Evolutionary conservation across 768 basidiomycete genomes (phyloP).

Genomic region (Leccinum truebloodii): DNA sequence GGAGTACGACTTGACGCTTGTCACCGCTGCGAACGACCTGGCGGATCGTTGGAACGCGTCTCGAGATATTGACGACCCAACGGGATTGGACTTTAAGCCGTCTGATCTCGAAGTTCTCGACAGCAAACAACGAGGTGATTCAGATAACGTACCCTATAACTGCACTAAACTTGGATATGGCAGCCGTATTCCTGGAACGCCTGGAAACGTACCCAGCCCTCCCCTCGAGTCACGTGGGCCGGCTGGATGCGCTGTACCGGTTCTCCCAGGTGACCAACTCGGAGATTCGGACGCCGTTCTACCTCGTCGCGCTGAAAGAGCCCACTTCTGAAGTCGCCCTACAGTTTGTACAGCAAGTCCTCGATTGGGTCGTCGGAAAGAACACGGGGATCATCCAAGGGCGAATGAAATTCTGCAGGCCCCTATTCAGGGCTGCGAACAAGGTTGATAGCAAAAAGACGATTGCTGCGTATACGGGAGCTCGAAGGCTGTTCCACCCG

Average conservation of each 20-base stretch:
- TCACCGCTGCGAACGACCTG: conserved; percentile 50
- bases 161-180: not conserved
- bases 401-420: conserved; percentile 58
- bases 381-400: conserved; percentile 46
- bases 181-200: conserved; percentile 60
- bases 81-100: conserved; percentile 41
- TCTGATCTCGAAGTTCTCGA: conserved; percentile 49
- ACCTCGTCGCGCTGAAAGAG: conserved; percentile 47
- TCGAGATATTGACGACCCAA: conserved; percentile 35
- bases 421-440: conserved; percentile 42
- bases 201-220: conserved; percentile 44
- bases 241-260: conserved; percentile 46
- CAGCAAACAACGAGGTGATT: conserved; percentile 50
- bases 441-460: conserved; percentile 40
- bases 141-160: not conserved
- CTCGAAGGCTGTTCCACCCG: conserved; percentile 46
- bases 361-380: conserved; percentile 47
- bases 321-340: conserved; percentile 34
- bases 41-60: conserved; percentile 55
- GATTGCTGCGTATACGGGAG: conserved; percentile 34
- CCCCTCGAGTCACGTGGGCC: conserved; percentile 41
- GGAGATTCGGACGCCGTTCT: conserved; percentile 55
- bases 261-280: conserved; percentile 46
- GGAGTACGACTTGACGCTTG: conserved; percentile 55
- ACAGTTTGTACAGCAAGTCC: conserved; percentile 36